Base-by-base conservation (phyloP, 1,139 yeast species). In the Pichia sp. region DNA sequence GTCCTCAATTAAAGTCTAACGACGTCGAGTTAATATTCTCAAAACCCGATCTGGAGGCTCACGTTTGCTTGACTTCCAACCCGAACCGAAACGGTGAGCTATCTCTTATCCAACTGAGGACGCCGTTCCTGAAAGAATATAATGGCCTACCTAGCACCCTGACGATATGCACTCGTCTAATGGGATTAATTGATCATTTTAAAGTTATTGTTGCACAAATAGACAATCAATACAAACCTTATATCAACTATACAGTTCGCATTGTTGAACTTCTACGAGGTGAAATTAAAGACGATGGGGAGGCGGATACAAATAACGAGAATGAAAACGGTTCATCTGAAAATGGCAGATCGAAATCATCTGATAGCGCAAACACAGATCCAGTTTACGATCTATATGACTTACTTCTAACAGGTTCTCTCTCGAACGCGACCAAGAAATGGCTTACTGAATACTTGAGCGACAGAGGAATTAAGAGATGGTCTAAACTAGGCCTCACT, bases 401-500 rank as follows among this genome's bases (percentile, higher is more conserved):
- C 35, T 52, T 76, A 11, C 55, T 80, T 2, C 50, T 79, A 4
- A 77, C 87, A 0, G 80, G 82, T 2, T 59, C 74, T 32, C 65
- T 79, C 42, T 69, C 74, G 2, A 63, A 58, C n/a, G 60, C 62
- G 4, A 56, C 74, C 4, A 60, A 59, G 33, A 63, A 63, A 17
- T 74, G 80, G 80, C 44, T 72, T 9, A 62, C 64, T 15, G 67
- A 67, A 27, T 56, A 64, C 19, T 62, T 83, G 27, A 87, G 85
- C 2, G 91, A 83, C 43, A 62, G 84, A 42, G 87, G 86, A 11
- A 56, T 74, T 29, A 77, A 74, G 45, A 66, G 73, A 47, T 72
- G 88, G 72, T 58, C 60, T 10, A 71, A 69, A 38, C 42, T 69
- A 17, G 80, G 82, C 0, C 62, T 64, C 30, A 50, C 64, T 0